Evolutionary conservation across 345 rosid species (phyloP).

Genomic region (Brassica carinata): DNA sequence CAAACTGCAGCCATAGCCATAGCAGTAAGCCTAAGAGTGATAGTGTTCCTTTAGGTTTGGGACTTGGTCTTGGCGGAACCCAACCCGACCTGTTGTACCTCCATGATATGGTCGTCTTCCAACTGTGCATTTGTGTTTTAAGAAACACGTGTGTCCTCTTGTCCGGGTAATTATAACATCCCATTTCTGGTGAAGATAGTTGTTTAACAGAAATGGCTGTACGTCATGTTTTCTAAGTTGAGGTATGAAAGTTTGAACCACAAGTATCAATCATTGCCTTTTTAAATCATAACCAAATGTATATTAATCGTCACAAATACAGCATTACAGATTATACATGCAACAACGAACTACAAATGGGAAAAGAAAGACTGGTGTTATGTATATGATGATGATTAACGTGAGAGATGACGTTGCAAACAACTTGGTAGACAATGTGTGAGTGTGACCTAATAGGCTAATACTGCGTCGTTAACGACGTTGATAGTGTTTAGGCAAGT

Average conservation of each 20-base stretch:
- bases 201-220: slow-evolving; percentile 12
- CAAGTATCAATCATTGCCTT: background rate
- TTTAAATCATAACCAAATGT: background rate
- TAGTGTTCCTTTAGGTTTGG: slow-evolving; percentile 63
- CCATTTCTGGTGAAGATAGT: slow-evolving; percentile 26
- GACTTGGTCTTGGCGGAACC: slow-evolving; percentile 75
- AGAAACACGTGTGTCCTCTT: slow-evolving; percentile 28
- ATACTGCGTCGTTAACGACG: background rate
- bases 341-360: slow-evolving; percentile 14
- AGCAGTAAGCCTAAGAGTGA: slow-evolving; percentile 54
- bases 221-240: slow-evolving; percentile 19
- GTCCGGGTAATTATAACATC: slow-evolving; percentile 1
- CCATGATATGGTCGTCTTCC: slow-evolving; percentile 36
- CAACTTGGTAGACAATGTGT: background rate
- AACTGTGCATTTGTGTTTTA: slow-evolving; percentile 50
- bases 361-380: background rate
- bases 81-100: slow-evolving; percentile 49
- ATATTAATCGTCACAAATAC: slow-evolving; percentile 9
- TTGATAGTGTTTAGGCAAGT: background rate
- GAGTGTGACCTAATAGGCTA: background rate
- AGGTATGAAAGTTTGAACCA: slow-evolving; percentile 9
- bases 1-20: slow-evolving; percentile 58
- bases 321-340: slow-evolving; percentile 18
- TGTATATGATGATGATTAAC: background rate
- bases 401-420: background rate